Conservation (phyloP, 1,284 basidiomycete species). For the Cutaneotrichosporon spelunceum region DNA sequence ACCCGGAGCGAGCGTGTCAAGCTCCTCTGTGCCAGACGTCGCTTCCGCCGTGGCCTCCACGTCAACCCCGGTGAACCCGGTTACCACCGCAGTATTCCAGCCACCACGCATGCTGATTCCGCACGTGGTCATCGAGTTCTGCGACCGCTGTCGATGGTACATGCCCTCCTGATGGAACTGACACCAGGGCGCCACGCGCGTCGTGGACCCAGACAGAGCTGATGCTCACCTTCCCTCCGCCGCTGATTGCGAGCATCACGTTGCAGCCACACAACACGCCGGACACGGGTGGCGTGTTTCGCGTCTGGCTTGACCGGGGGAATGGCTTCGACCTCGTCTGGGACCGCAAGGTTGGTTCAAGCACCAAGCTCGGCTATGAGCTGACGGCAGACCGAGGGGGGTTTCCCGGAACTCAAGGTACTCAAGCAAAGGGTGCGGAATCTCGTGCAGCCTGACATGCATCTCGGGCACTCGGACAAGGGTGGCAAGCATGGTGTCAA, state of each 20-base stretch:
- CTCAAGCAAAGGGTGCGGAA: slow-evolving; percentile 86
- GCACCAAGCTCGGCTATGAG: no score
- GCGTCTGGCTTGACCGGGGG: slow-evolving; percentile 68
- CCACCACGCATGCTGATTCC: slow-evolving; percentile 59
- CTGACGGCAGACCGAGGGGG: slow-evolving; percentile 66
- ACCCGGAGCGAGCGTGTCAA: no score
- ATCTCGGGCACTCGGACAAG: slow-evolving; percentile 75
- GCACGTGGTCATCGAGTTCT: slow-evolving; percentile 69
- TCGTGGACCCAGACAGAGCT: slow-evolving; percentile 85
- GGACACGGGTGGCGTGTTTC: slow-evolving; percentile 80
- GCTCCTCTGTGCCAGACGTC: background rate
- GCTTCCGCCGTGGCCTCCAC: background rate
- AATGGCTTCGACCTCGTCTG: slow-evolving; percentile 47
- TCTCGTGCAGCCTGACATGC: slow-evolving; percentile 68
- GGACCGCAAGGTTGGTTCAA: slow-evolving; percentile 51
- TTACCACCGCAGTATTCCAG: slow-evolving; percentile 57
- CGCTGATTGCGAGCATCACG: slow-evolving; percentile 62
- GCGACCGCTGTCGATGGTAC: slow-evolving; percentile 65
- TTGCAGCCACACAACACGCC: slow-evolving; percentile 71
- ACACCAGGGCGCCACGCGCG: slow-evolving; percentile 61
- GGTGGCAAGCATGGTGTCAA: slow-evolving; percentile 10
- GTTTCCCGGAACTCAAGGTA: slow-evolving; percentile 69
- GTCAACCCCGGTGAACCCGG: no score
- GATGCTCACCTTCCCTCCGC: slow-evolving; percentile 79
- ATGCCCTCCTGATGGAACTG: slow-evolving; percentile 48